These are phyloP conservation scores for Skeletonema costatum DNA, from an alignment of 108 stramenopile genomes.

Conservation along the genomic window DNA sequence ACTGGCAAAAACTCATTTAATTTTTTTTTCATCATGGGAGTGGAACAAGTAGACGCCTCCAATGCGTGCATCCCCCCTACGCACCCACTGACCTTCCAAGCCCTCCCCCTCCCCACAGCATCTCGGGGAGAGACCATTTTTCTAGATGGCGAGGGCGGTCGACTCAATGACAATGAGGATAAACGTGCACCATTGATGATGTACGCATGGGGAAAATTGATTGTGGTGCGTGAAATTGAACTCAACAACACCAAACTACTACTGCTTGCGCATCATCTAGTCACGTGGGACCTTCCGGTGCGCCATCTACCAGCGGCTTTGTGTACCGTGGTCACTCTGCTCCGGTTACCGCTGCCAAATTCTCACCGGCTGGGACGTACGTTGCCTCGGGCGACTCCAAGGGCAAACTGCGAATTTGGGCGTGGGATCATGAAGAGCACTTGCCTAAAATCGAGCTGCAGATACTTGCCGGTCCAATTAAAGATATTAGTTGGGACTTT, in stretches of 20 bases:
- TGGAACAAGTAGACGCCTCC: slow-evolving; percentile 60
- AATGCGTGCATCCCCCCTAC: slow-evolving; percentile 73
- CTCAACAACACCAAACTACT: background rate
- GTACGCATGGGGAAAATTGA: slow-evolving; percentile 59
- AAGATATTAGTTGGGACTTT: slow-evolving; percentile 94
- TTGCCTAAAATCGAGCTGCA: slow-evolving; percentile 72
- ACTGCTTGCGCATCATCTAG: slow-evolving; percentile 2
- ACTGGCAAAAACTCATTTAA: no score
- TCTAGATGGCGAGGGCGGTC: slow-evolving; percentile 68
- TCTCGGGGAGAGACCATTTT: slow-evolving; percentile 69
- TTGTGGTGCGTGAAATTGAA: slow-evolving; percentile 62
- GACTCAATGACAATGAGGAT: slow-evolving; percentile 51
- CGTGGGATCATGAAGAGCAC: slow-evolving; percentile 94
- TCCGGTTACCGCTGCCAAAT: slow-evolving; percentile 65
- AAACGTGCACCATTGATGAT: slow-evolving; percentile 48
- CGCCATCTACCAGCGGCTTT: slow-evolving; percentile 53
- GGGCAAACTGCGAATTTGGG: slow-evolving; percentile 93
- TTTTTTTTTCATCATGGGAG: slow-evolving; percentile 10
- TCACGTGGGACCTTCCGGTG: background rate
- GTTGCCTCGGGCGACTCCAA: slow-evolving; percentile 85
- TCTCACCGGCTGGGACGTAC: slow-evolving; percentile 89
- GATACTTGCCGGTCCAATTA: slow-evolving; percentile 71
- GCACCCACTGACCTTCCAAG: slow-evolving; percentile 53
- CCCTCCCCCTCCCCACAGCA: slow-evolving; percentile 68
- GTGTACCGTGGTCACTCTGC: slow-evolving; percentile 94